Evolutionary conservation across 805 yeast species (phyloP), one percentile per base, ranked within the genome.

Genomic region (Saccharomycopsis sp.): DNA sequence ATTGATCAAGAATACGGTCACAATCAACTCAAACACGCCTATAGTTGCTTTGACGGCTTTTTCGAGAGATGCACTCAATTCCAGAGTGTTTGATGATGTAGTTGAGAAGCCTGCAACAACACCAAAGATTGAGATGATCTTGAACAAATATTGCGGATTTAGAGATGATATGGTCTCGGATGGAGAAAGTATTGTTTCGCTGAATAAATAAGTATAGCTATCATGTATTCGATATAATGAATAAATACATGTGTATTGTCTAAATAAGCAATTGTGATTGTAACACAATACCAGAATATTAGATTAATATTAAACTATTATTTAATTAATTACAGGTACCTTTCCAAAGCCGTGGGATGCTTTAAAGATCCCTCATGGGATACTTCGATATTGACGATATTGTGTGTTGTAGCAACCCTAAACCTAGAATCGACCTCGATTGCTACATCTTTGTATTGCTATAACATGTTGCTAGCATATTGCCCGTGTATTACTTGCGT

Each of bases 11-110:
- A 82, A 82, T 63, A 92, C 97, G 0, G 80, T 84, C 41, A 87
- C 92, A 29, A 78, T 82, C n/a, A 92, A 93, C 67, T 78, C 87
- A 0, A 76, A 77, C 22, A 88, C 97, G 0, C 93, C 92, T 0
- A 79, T 91, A 19, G 77, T 92, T 47, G 91, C 92, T 0, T 70
- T 86, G 42, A 88, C 96, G 0, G 85, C 86, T 0, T 85, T 80
- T 64, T 82, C 83, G 47, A 80, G 81, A 59, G 96, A 89, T 59
- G 91, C 94, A 0, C 64, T 65, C 2, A 74, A 74, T 29, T 69
- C 78, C 17, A 78, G 78, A 8, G 65, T 73, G 9, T 89, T 90
- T 69, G 86, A 84, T 62, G 84, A 82, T 55, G 84, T 87, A 1
- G 70, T 90, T 20, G 94, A 88, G 66, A 87, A 87, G 68, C 97